These are phyloP conservation scores for Hypoxylon sp. DNA, from an alignment of 2,329 filamentous ascomycete species.

Conservation along the genomic window DNA sequence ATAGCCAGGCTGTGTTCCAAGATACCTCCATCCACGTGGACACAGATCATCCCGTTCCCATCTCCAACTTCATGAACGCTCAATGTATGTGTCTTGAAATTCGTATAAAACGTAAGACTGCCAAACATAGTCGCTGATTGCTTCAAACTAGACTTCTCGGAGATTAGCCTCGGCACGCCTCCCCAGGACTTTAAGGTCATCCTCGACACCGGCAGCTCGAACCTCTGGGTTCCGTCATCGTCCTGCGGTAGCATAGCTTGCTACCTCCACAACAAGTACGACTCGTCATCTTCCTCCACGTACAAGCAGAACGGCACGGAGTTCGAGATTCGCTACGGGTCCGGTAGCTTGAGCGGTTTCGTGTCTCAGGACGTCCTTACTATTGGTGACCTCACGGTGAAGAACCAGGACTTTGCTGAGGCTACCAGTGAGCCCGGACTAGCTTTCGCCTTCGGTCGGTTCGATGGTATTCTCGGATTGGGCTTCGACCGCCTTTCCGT, in stretches of 20 bases:
- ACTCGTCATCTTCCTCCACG: conserved; percentile 87
- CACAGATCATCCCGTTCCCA: conserved; percentile 83
- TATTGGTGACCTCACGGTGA: conserved; percentile 91
- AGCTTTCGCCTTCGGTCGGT: conserved; percentile 96
- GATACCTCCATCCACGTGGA: conserved; percentile 77
- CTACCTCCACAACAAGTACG: conserved; percentile 97
- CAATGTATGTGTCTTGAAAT: conserved; percentile 80
- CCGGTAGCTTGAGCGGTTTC: conserved; percentile 92
- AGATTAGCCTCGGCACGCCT: conserved; percentile 92
- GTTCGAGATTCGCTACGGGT: conserved; percentile 96
- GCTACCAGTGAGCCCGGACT: conserved; percentile 95
- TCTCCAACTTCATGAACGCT: conserved; percentile 98
- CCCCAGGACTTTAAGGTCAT: conserved; percentile 98
- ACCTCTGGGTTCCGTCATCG: conserved; percentile 96
- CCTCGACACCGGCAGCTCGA: conserved; percentile 97
- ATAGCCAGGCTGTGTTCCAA: conserved; percentile 84
- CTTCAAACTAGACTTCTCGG: conserved; percentile 84
- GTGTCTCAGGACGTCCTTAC: conserved; percentile 88
- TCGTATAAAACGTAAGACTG: background rate
- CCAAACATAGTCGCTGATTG: conserved; percentile 17
- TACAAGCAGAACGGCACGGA: conserved; percentile 94
- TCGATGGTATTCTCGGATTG: conserved; percentile 96
- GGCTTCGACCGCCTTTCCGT: conserved; percentile 98
- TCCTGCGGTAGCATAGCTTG: conserved; percentile 96
- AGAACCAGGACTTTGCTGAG: conserved; percentile 95